These are phyloP conservation scores for Agapanthus africanus DNA, from an alignment of 106 monocot species.

Conservation along the genomic window DNA sequence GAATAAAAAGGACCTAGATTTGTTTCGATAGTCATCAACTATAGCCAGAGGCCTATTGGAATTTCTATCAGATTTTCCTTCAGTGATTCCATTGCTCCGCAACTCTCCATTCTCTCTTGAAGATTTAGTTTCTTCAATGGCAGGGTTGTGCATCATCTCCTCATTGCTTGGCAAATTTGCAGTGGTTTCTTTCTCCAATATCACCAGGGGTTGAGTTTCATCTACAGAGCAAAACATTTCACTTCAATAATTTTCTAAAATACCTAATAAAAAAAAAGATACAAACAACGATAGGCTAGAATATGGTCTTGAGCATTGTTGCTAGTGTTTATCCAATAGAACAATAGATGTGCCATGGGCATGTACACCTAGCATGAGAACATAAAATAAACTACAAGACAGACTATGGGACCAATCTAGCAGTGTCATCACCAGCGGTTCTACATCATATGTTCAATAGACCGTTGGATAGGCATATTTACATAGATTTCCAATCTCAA, in stretches of 20 bases:
- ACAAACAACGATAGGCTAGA: too few relatives aligned
- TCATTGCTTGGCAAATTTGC: slow-evolving; percentile 13
- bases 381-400: too few relatives aligned
- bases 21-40: slow-evolving; percentile 24
- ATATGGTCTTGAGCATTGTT: too few relatives aligned
- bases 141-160: slow-evolving; percentile 17
- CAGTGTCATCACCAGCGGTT: too few relatives aligned
- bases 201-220: slow-evolving; percentile 17
- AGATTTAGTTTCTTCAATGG: slow-evolving; percentile 23
- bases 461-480: too few relatives aligned
- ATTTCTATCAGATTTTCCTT: slow-evolving; percentile 37
- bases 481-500: too few relatives aligned
- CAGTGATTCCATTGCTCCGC: slow-evolving; percentile 49
- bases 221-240: slow-evolving; percentile 17
- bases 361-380: too few relatives aligned
- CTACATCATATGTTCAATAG: too few relatives aligned
- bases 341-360: too few relatives aligned
- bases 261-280: too few relatives aligned
- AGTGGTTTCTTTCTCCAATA: slow-evolving; percentile 22
- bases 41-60: slow-evolving; percentile 14
- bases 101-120: slow-evolving; percentile 56
- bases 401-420: too few relatives aligned
- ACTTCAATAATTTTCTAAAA: slow-evolving; percentile 3
- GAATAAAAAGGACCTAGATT: slow-evolving; percentile 56
- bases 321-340: too few relatives aligned